Evolutionary conservation across 768 basidiomycete species (phyloP), one percentile per base, ranked within the genome.

Genomic region (Trametes villosa): DNA sequence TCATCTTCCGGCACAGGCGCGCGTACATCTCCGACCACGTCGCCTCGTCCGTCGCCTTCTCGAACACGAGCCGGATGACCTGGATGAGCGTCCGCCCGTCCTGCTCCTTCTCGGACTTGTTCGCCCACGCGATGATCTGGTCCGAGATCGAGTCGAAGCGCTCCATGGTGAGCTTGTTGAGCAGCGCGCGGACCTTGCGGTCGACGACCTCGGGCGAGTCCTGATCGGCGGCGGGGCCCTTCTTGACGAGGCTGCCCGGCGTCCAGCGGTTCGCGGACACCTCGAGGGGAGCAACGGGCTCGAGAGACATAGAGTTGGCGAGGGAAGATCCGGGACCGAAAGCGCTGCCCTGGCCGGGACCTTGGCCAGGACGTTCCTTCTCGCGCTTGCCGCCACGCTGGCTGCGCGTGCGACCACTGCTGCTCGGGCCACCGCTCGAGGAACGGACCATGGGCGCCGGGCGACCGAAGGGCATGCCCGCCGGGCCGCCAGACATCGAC

Each of bases 11-110:
- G 72, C 96, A 98, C 38, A 99, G 80, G 31, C 91, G 87, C 30
- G 96, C 96, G 73, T 99, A 98, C 94, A 98, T 98, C 79, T 93
- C 91, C 2, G 93, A 96, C 91, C 93, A 96, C 12, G 89, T 86
- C 42, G 93, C 93, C 74, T 97, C 96, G 73, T 97, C 95, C 8
- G 93, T 97, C 11, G 95, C 96, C 81, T 96, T 97, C 75, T 97
- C 96, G 74, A 97, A 98, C 31, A 98, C 92, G 53, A 97, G 88
- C 59, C 89, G 86, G 75, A 97, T 98, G 72, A 98, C 96, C 68
- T 95, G 92, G 67, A 96, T 96, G 62, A 98, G 86, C 4, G 95
- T 96, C 65, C 90, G 86, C 2, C 95, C 94, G 70, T 98, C 94
- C 72, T 86, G 91, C 82, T 98, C 94, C 69, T 89, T 84, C 79